Evolutionary conservation across 495 filamentous ascomycete species (phyloP).

Genomic region (Tetracladium setigerum): DNA sequence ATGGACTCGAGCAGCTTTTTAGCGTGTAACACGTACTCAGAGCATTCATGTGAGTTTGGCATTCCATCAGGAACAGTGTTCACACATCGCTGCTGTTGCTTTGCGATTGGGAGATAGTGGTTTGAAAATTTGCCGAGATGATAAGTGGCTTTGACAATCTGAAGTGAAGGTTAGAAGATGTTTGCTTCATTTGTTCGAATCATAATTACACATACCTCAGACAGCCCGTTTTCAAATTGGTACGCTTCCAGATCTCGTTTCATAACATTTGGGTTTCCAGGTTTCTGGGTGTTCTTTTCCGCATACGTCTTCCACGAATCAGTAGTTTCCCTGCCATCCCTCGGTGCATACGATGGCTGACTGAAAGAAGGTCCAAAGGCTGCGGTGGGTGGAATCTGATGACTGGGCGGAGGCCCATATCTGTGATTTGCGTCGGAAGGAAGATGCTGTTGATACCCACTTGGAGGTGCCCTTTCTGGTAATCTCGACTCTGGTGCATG

Average conservation of each 20-base stretch:
- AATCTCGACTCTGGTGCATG: conserved; percentile 15
- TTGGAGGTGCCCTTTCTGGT: conserved; percentile 8
- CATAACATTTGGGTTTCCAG: conserved; percentile 10
- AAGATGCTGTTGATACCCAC: conserved; percentile 15
- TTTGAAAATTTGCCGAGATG: background rate
- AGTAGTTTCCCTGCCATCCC: conserved; percentile 2
- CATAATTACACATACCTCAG: conserved; percentile 9
- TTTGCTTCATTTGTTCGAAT: too few relatives aligned
- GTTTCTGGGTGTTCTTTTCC: conserved; percentile 3
- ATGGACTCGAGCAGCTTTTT: conserved; percentile 7
- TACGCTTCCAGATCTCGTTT: conserved; percentile 19
- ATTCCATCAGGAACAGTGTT: conserved; percentile 18
- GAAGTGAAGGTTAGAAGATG: background rate
- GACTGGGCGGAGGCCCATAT: conserved; percentile 2
- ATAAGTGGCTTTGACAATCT: background rate
- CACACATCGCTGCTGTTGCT: conserved; percentile 16
- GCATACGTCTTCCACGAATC: conserved; percentile 9
- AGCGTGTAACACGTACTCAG: conserved; percentile 14
- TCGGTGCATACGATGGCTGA: conserved; percentile 12
- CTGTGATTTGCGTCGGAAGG: conserved; percentile 2
- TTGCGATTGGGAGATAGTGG: conserved; percentile 14
- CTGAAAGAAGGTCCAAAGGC: conserved; percentile 6
- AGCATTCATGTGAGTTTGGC: conserved; percentile 17
- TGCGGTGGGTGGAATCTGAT: background rate
- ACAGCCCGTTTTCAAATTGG: conserved; percentile 20